Evolutionary conservation across 805 yeast species (phyloP), one percentile per base, ranked within the genome.

Genomic region (Ogataea neopini): DNA sequence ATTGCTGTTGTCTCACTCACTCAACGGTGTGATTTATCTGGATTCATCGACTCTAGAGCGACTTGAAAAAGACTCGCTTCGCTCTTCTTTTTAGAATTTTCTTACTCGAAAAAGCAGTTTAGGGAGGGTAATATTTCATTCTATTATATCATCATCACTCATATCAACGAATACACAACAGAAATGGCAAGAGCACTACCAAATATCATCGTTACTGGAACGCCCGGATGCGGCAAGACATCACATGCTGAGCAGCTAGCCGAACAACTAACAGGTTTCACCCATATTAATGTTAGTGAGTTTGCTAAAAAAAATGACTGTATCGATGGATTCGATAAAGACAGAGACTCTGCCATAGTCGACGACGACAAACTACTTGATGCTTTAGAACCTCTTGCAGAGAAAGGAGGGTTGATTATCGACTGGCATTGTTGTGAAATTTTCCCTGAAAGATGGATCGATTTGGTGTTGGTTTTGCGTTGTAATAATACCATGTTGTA

Each of bases 401-500:
- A 84, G 44, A 72, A 80, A 53, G 99, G 99, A n/a, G 96, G 95
- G 1, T 74, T 77, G n/a, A 72, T 94, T 7, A 75, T 94, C 10
- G 99, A 94, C 67, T 94, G 99, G 99, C 99, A 94, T 64, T 94
- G 92, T 38, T 89, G 96, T 68, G 99, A 94, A 61, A 80, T 88
- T 17, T 92, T 94, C 62, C 98, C 98, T 1, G 98, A 90, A 63
- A 73, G 95, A 56, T 77, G 89, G 64, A 87, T 94, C 43, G 99
- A 94, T 66, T 74, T 94, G 52, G 98, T 94, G 5, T 86, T 90
- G 33, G 99, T 94, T 1, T 73, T 94, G 47, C 75, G 91, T 54
- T 83, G 96, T 38, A 86, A 87, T 60, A 89, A 87, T 59, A 69
- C 82, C 13, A 66, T 73, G 1, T 75, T 94, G 20, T 86, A 76